Evolutionary conservation across 306 rosid species (phyloP), one percentile per base, ranked within the genome.

Genomic region (Potentilla sterilis): DNA sequence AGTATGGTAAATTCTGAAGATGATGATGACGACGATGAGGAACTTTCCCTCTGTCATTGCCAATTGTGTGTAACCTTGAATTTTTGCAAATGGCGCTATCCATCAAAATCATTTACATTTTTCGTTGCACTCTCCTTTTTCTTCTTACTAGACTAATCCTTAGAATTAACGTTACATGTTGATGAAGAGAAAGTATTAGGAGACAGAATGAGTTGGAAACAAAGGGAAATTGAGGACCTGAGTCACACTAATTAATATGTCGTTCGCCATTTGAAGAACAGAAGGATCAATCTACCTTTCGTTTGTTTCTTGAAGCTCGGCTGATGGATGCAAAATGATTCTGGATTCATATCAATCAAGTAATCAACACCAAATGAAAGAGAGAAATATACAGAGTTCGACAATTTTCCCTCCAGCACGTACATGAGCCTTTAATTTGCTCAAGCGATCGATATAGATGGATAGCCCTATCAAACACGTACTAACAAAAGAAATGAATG

Each of bases 11-110:
- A 14, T 21, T 70, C 2, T 47, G 9, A 61, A 46, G 41, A 44
- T 21, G 63, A 59, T 58, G 61, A 44, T 61, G 67, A 38, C 35
- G 49, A 28, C 28, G 28, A 28, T 2, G 72, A 22, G 38, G 49
- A 69, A 77, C 70, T 44, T 32, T 77, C 18, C 59, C 40, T 41
- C 12, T 69, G 69, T 44, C 62, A 24, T 70, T 43, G n/a, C 41
- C 38, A 57, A 40, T 18, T 51, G 35, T 69, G 14, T 34, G 63
- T 3, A 19, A 46, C 16, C 67, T 40, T 55, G 52, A 38, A 55
- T 5, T 72, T 16, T 51, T 55, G 48, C 52, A 40, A 47, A 72
- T 72, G 54, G 28, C 19, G 65, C 6, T 9, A 22, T 24, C 35
- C 63, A 57, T 55, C 62, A 55, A 55, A 55, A 55, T 55, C 34